These are phyloP conservation scores for Fraxinus dipetala DNA, from an alignment of 305 asterid species.

Conservation along the genomic window DNA sequence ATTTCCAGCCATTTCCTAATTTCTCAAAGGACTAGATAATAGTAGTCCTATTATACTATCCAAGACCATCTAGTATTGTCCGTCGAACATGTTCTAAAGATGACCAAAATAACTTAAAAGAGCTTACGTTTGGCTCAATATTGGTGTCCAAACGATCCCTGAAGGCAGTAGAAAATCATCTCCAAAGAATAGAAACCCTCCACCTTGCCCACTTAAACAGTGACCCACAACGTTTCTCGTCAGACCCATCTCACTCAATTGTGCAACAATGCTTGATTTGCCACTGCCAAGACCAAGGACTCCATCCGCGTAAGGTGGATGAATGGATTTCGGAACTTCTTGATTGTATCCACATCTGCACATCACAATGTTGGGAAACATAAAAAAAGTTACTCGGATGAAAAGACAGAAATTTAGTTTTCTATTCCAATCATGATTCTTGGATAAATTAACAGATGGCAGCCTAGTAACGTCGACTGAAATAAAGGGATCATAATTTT, in stretches of 20 bases:
- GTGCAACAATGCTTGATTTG: constrained; percentile 69
- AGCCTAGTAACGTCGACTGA: neutral
- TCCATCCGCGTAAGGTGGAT: constrained; percentile 71
- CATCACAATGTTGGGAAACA: constrained; percentile 2
- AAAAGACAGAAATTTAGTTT: neutral
- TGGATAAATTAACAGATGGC: neutral
- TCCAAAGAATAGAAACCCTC: constrained; percentile 86
- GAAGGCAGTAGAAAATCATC: constrained; percentile 67
- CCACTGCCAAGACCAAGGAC: constrained; percentile 89
- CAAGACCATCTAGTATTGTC: neutral
- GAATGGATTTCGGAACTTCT: constrained; percentile 51
- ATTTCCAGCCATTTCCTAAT: neutral
- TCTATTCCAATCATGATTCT: neutral
- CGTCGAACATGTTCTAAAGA: neutral
- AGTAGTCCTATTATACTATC: neutral
- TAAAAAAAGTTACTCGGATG: neutral
- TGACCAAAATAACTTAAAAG: neutral
- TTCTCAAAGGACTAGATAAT: neutral
- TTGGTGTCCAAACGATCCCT: constrained; percentile 66
- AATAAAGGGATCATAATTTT: neutral
- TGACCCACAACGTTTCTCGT: constrained; percentile 74
- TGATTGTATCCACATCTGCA: constrained; percentile 90
- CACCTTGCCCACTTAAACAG: constrained; percentile 77
- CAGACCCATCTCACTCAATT: constrained; percentile 52
- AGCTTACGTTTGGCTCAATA: constrained; percentile 55